These are phyloP conservation scores for Beta vulgaris DNA, from an alignment of 148 eudicot genomes.

Conservation along the genomic window DNA sequence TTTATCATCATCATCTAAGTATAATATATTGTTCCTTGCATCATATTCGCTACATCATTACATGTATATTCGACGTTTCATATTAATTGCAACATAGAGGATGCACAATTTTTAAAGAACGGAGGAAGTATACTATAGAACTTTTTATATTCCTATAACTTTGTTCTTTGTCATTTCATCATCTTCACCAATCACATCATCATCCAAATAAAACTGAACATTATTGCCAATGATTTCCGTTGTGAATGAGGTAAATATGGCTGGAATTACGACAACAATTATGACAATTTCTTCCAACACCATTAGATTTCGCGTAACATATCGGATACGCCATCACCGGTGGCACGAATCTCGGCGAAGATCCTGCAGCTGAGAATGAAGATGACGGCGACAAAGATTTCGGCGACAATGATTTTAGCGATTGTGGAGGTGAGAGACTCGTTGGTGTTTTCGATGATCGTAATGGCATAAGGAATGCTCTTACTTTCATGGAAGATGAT, in stretches of 20 bases:
- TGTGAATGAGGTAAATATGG: slow-evolving; percentile 39
- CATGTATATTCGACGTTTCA: too few relatives aligned
- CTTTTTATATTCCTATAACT: neutral
- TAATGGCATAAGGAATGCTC: slow-evolving; percentile 55
- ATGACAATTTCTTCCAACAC: slow-evolving; percentile 28
- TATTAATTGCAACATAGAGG: too few relatives aligned
- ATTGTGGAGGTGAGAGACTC: slow-evolving; percentile 39
- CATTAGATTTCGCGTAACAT: slow-evolving; percentile 33
- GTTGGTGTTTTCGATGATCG: slow-evolving; percentile 11
- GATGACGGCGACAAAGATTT: slow-evolving; percentile 32
- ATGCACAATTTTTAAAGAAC: too few relatives aligned
- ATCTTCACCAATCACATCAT: neutral
- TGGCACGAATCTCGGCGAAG: slow-evolving; percentile 18
- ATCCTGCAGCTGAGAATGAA: slow-evolving; percentile 24
- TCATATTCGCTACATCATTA: too few relatives aligned
- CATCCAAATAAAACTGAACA: neutral
- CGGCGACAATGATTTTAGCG: slow-evolving; percentile 35
- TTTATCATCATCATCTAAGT: slow-evolving; percentile 16
- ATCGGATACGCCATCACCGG: slow-evolving; percentile 22
- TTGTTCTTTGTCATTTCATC: neutral
- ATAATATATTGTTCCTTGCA: neutral
- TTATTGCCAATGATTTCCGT: slow-evolving; percentile 63
- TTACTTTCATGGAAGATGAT: slow-evolving; percentile 44
- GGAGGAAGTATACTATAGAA: too few relatives aligned
- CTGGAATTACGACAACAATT: slow-evolving; percentile 32